Base-by-base conservation (phyloP, 306 rosid genomes). In the Cicer judaicum region DNA sequence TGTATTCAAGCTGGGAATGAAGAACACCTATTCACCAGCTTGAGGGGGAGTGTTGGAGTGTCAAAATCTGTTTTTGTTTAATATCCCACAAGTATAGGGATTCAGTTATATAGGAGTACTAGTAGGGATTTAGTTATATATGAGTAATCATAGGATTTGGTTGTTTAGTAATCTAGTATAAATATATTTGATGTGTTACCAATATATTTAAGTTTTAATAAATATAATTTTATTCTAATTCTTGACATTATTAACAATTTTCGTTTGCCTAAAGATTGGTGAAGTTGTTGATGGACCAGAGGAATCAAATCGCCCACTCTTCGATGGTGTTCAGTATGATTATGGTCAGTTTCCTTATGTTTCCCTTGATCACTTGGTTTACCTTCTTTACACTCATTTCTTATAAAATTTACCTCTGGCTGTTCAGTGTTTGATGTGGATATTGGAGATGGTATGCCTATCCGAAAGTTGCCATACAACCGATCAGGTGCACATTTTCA, bases 261-360 rank as follows among this genome's bases (percentile, higher is more conserved):
- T 38, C 34, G 36, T 62, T 78, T 55, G 59, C 57, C 29, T 54
- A 3, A 64, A 94, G 98, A 91, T 94, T 82, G 98, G 98, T 64
- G 98, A 94, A 86, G 98, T 94, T 86, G 97, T 94, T 80, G 98
- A 94, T 82, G 98, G 95, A 76, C 97, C 98, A 12, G 97, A 93
- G 59, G 92, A 83, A 40, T 46, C 85, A 73, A 85, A 57, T 85
- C 93, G 85, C 56, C 87, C 94, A 63, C 57, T 76, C 72, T 81
- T 82, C 59, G 93, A 90, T 75, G 98, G 98, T 78, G 42, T 69
- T 81, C 95, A 91, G 73, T 94, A 94, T 40, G 97, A 94, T 64
- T 72, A 91, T 74, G 98, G 98, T 94, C 44, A 84, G 90, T 64
- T 73, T 84, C 78, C 47, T 59, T 67, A 18, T 70, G 9, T 73